A percentile compares a stretch with the other conserved stretches of the same genome.
Evolutionary conservation across 176 grass and related monocot genomes (phyloP).

Genomic region (Chrysopogon serrulatus): DNA sequence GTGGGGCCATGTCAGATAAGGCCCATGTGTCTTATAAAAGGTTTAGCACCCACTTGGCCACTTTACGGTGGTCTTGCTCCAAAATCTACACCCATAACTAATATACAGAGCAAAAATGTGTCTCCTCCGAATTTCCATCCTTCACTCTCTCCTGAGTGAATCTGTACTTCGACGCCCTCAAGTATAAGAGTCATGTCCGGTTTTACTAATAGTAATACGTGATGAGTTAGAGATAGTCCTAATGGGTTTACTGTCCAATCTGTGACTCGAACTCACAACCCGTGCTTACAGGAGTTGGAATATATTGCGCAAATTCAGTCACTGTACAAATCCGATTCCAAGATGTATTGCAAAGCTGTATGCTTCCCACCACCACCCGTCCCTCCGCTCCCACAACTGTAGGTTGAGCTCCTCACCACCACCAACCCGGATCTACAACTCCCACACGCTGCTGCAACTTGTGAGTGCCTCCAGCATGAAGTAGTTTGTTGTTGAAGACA

Average conservation of each 20-base stretch:
- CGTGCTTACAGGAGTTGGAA: too few species aligned
- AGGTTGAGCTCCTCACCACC: too few species aligned
- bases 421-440: neutral
- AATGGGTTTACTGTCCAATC: neutral
- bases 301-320: too few species aligned
- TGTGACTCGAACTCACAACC: neutral
- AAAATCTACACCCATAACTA: neutral
- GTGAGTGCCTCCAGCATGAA: neutral
- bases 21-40: neutral
- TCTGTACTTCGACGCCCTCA: neutral
- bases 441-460: neutral
- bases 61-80: neutral
- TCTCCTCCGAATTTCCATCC: neutral
- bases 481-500: neutral
- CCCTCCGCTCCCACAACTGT: too few species aligned
- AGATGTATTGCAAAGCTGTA: too few species aligned
- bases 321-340: too few species aligned
- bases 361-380: too few species aligned
- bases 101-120: neutral
- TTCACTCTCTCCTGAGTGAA: neutral
- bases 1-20: neutral
- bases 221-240: neutral
- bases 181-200: neutral
- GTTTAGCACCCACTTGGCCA: neutral
- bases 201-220: neutral